Evolutionary conservation across 495 filamentous ascomycete genomes (phyloP), one percentile per base, ranked within the genome.

Genomic region (Glutinoglossum americanum): DNA sequence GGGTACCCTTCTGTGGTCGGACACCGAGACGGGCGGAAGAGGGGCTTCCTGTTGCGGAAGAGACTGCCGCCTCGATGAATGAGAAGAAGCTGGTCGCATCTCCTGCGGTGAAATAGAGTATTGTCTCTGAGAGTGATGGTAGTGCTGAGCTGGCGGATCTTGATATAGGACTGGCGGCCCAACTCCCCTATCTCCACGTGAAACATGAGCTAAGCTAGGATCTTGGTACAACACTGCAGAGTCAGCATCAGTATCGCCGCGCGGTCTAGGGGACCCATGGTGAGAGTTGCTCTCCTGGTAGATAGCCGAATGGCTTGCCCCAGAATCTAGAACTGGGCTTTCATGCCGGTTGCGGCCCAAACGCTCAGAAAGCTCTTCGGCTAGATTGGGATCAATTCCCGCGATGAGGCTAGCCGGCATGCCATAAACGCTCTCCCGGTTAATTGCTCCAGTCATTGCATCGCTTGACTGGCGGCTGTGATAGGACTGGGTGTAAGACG

Each of bases 31-130:
- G 11, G 26, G 54, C 11, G 54, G 44, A 28, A 15, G 28, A 39
- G 37, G 37, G 37, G 32, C 41, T 25, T 61, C 26, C 1, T 9
- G 19, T 11, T 53, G 49, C 33, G 54, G 44, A 48, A 60, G 58
- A 35, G 32, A 56, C 11, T 54, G 63, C 39, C 69, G 70, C 55
- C 67, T 67, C 19, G 25, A 27, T 19, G 23, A 32, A 30, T 27
- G 28, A 17, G 49, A 53, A 27, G 49, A 53, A 13, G 49, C 15
- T 2, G 49, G 49, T 15, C 49, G 23, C 5, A 32, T 30, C 30
- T 53, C 49, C 54, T 39, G 33, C 23, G 23, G 39, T 41, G 54
- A 6, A 7, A 39, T n/a, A 39, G 28, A 1, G 25, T 56, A 21
- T 39, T 56, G 54, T 19, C 54, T 56, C 13, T 33, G 21, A 17